Evolutionary conservation across 2,329 filamentous ascomycete species (phyloP), one percentile per base, ranked within the genome.

Genomic region (Phaeophleospora eucalypticola): DNA sequence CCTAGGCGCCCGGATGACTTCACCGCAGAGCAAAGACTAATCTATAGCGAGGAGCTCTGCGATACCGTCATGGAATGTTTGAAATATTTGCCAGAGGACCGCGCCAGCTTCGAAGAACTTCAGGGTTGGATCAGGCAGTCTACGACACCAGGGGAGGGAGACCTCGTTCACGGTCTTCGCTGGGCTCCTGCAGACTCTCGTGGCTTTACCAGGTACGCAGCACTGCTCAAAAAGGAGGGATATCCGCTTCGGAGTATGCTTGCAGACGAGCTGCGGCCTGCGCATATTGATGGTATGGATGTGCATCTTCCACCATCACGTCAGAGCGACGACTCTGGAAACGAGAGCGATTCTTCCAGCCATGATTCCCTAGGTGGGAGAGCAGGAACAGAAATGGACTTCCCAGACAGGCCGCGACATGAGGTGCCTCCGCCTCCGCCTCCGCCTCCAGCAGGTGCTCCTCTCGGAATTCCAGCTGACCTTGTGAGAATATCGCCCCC

Each of bases 31-130:
- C 29, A 19, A 14, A 7, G 10, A 3, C 2, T 10, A 8, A 12
- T 21, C 12, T 46, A 46, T 10, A 36, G 37, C 29, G 16, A 8
- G 4, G 19, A 24, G 7, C 44, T 46, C 3, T n/a, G 29, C 4
- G 20, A 18, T 3, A 18, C 41, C 4, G 38, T 46, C 19, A 41
- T 36, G 20, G 10, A 37, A 3, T 46, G 44, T 27, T 15, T 46
- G 1, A 4, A 17, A 27, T 46, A 46, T 35, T 20, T 46, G 2
- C 44, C 44, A 6, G 14, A 45, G 8, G 24, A 40, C 18, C 20
- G 43, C 9, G 14, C 21, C 20, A 38, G 14, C 15, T 39, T 45
- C 35, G 24, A 34, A 4, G 14, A 33, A 38, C 8, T 29, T 10
- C 17, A 14, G 18, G 16, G 10, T 14, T 4, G 6, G 7, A 40